A percentile compares a stretch with the other conserved stretches of the same genome.
phyloP scores from a whole-genome alignment of 495 filamentous ascomycete genomes.

The Penicilliopsis zonata region DNA sequence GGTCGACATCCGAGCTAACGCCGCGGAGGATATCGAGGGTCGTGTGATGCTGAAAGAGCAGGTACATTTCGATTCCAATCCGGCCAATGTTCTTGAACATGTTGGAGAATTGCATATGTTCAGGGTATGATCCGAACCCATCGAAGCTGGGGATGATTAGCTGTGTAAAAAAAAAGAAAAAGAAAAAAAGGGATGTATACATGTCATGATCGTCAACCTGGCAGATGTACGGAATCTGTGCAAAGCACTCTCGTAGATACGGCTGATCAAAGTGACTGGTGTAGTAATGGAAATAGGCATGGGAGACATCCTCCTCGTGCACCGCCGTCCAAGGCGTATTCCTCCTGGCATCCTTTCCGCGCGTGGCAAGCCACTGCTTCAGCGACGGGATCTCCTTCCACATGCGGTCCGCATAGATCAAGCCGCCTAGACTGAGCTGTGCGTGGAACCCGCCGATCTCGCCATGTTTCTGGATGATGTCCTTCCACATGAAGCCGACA shows the following conservation, averaged over 20 bases:
- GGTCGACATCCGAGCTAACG: constrained; percentile 70
- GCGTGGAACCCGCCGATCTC: constrained; percentile 93
- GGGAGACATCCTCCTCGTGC: constrained; percentile 86
- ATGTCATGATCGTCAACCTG: constrained; percentile 97
- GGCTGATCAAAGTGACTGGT: constrained; percentile 96
- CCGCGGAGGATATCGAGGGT: constrained; percentile 87
- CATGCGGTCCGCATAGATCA: constrained; percentile 90
- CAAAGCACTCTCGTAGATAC: constrained; percentile 85
- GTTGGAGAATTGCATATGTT: constrained; percentile 94
- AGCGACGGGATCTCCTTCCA: constrained; percentile 93
- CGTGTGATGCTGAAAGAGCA: constrained; percentile 98
- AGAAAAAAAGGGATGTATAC: constrained; percentile 42
- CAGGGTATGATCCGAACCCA: constrained; percentile 93
- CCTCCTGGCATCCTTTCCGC: constrained; percentile 83
- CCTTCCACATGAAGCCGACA: constrained; percentile 95
- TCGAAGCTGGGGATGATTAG: constrained; percentile 58
- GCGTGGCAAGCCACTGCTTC: constrained; percentile 86
- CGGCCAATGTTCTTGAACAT: constrained; percentile 98
- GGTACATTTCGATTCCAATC: constrained; percentile 95
- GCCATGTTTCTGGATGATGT: constrained; percentile 92
- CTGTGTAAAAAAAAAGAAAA: not conserved
- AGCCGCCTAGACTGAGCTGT: constrained; percentile 82
- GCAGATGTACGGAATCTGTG: constrained; percentile 89
- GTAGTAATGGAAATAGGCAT: constrained; percentile 98
- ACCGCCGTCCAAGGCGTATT: constrained; percentile 82